Percentiles rank a stretch among this genome's conserved stretches.
Evolutionary conservation across 148 eudicot genomes (phyloP).

Genomic region (Linanthus parryae): DNA sequence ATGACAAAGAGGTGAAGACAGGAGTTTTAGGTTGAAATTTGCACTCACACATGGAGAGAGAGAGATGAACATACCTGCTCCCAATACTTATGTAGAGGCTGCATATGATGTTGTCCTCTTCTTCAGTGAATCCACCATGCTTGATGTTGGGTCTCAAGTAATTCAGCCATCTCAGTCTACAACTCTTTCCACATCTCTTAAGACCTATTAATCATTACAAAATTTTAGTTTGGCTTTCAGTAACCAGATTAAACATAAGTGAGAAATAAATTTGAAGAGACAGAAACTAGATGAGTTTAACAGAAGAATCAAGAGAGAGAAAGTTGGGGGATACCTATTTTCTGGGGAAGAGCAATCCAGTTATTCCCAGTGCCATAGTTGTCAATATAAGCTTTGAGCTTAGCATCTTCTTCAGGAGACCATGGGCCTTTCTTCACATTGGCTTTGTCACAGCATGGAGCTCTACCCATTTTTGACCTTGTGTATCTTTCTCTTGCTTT

Average conservation of each 20-base stretch:
- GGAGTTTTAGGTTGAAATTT: constrained; percentile 3
- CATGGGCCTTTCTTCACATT: constrained; percentile 91
- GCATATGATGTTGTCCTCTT: constrained; percentile 88
- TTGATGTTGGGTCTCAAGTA: constrained; percentile 91
- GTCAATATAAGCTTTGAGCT: constrained; percentile 78
- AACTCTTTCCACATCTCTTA: constrained; percentile 94
- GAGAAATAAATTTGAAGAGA: neutral
- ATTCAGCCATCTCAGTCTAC: constrained; percentile 91
- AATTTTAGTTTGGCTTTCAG: neutral
- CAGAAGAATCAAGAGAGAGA: neutral
- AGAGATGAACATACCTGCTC: constrained; percentile 56
- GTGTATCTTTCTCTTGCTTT: neutral
- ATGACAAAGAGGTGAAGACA: constrained; percentile 21
- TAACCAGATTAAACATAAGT: neutral
- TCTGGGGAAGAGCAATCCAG: constrained; percentile 95
- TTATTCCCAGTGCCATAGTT: constrained; percentile 68
- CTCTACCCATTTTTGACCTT: constrained; percentile 66
- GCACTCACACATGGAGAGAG: constrained; percentile 1
- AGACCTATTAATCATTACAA: constrained; percentile 42
- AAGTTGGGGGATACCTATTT: constrained; percentile 45
- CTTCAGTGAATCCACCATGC: constrained; percentile 92
- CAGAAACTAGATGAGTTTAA: neutral
- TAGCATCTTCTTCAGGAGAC: constrained; percentile 91
- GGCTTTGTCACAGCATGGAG: constrained; percentile 89
- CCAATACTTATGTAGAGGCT: constrained; percentile 94